Base-by-base conservation (phyloP, 78 protist genomes). In the Tieghemostelium lacteum region DNA sequence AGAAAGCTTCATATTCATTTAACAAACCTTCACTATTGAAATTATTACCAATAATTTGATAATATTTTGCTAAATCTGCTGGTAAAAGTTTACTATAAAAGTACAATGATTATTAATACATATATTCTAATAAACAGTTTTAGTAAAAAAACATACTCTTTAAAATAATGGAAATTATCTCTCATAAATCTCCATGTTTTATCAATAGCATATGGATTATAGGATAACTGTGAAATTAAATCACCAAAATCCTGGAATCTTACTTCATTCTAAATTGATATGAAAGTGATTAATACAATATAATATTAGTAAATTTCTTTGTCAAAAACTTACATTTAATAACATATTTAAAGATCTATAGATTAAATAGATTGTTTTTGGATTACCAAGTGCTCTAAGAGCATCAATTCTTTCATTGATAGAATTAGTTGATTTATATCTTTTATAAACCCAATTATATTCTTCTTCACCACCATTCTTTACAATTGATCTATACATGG, bases 361-460 rank as follows among this genome's bases (percentile, higher is more conserved):
- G 31, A 83, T 69, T 50, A 83, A 58, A 39, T 69, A 63, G 24
- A 61, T 40, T 24, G 55, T n/a, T 62, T 45, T 69, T 22, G 78
- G 60, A 29, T 54, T 17, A 5, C 70, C 69, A 8, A 83, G 34
- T 17, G 91, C 76, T 34, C 26, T 42, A 0, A 83, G 28, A 1
- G 91, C 67, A 39, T 83, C 91, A 12, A 42, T 60, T 52, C 37
- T 66, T 58, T 83, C 91, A 60, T 83, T 83, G 45, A 55, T 55
- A 3, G 73, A 26, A n/a, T 45, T 39, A n/a, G 86, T 58, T 19
- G 66, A 26, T n/a, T 52, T 26, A 73, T 31, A 83, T 69, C 76
- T 66, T 22, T 5, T 4, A 1, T 37, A 6, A 1, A 83, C 91
- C 91, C 91, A 83, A 39, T 83, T 49, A 70, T 83, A 83, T 45